Percentiles rank a stretch among this genome's conserved stretches.
phyloP scores from a whole-genome alignment of 148 eudicot species.

The Polygonum aviculare region DNA sequence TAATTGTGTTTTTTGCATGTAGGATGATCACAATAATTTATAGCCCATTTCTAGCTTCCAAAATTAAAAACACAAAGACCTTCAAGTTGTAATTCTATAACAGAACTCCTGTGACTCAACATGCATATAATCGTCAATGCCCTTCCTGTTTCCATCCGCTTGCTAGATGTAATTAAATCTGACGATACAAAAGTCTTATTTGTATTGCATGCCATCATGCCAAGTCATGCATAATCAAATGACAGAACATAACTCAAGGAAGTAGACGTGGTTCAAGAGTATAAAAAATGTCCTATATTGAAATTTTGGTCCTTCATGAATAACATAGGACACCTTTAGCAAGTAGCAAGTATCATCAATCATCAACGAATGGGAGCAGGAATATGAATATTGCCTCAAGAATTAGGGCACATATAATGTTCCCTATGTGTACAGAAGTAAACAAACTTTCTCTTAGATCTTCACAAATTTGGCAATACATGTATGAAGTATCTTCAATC shows the following conservation, averaged over 20 bases:
- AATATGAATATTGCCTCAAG: neutral
- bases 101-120: neutral
- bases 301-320: neutral
- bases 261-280: neutral
- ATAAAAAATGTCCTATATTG: neutral
- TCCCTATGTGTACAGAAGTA: neutral
- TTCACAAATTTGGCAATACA: neutral
- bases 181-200: neutral
- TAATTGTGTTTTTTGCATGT: neutral
- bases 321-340: neutral
- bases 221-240: neutral
- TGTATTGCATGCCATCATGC: neutral
- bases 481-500: neutral
- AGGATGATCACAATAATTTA: neutral
- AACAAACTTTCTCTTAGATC: neutral
- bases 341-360: neutral
- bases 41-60: neutral
- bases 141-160: neutral
- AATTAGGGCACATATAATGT: neutral
- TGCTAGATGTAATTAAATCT: neutral
- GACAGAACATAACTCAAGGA: neutral
- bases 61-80: neutral
- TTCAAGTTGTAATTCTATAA: constrained; percentile 1
- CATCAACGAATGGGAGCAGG: neutral
- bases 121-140: neutral